Conservation (phyloP, 306 rosid genomes). For the Glycine tomentella region DNA sequence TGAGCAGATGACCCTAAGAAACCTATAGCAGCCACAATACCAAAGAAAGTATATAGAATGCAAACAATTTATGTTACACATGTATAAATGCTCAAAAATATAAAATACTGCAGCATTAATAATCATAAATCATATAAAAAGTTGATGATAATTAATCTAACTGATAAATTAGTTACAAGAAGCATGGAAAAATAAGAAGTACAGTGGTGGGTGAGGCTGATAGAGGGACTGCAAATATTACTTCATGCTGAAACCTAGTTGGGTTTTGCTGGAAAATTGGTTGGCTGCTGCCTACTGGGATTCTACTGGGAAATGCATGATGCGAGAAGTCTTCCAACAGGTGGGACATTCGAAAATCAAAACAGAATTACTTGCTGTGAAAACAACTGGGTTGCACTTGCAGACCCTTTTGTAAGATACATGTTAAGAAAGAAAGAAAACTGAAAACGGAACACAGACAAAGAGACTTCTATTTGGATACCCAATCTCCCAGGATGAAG, state of each 20-base stretch:
- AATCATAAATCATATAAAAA: constrained; percentile 3
- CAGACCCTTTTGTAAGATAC: background rate
- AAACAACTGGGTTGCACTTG: background rate
- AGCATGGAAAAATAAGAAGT: background rate
- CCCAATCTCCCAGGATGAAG: too few species aligned
- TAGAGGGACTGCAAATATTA: background rate
- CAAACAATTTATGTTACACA: too few species aligned
- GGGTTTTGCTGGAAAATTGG: constrained; percentile 15
- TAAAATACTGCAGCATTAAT: background rate
- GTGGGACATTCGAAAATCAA: constrained; percentile 5
- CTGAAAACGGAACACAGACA: background rate
- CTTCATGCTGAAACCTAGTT: too few species aligned
- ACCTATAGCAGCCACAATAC: too few species aligned
- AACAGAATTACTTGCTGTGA: background rate
- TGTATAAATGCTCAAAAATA: background rate
- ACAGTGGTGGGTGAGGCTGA: background rate
- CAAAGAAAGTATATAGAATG: too few species aligned
- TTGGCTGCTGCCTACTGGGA: background rate
- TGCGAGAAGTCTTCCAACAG: background rate
- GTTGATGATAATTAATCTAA: background rate
- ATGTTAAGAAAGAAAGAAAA: background rate
- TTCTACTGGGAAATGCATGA: too few species aligned
- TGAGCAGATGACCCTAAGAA: too few species aligned
- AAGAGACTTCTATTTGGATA: background rate
- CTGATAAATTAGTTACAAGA: background rate